Evolutionary conservation across 176 grass and related monocot genomes (phyloP).

Genomic region (Musa acuminata): DNA sequence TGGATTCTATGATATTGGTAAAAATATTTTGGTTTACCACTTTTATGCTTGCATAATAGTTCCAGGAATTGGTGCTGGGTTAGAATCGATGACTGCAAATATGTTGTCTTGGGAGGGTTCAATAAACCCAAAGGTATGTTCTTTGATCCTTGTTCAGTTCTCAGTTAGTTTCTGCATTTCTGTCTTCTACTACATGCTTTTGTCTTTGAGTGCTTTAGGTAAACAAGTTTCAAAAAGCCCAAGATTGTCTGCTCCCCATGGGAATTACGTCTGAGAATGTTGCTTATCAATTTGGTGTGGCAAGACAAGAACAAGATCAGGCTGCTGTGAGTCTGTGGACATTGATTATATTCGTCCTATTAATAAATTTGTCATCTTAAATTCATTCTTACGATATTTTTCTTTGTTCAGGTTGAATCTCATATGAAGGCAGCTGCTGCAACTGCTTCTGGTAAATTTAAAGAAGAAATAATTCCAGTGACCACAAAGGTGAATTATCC

Average conservation of each 20-base stretch:
- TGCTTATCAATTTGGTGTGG: conserved; percentile 60
- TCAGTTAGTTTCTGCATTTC: background rate
- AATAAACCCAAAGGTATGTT: conserved; percentile 80
- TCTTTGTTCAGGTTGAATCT: conserved; percentile 54
- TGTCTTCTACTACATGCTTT: background rate
- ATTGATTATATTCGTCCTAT: background rate
- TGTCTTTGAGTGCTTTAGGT: conserved; percentile 28
- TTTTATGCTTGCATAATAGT: background rate
- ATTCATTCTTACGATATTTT: background rate
- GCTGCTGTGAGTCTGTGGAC: conserved; percentile 61
- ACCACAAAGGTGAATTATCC: conserved; percentile 58
- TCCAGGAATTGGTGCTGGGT: conserved; percentile 77
- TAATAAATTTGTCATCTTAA: conserved; percentile 1
- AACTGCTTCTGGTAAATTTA: conserved; percentile 88
- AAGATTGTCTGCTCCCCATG: conserved; percentile 97
- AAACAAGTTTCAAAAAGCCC: conserved; percentile 62
- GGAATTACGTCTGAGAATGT: conserved; percentile 99
- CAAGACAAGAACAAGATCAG: conserved; percentile 80
- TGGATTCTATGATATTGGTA: conserved; percentile 95
- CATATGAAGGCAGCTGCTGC: conserved; percentile 80
- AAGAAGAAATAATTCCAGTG: conserved; percentile 88
- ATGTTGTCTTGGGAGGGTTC: conserved; percentile 67
- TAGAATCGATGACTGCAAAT: conserved; percentile 77
- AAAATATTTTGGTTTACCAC: background rate
- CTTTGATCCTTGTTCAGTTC: background rate